These are phyloP conservation scores for Fragaria iinumae DNA, from an alignment of 306 rosid genomes.

Conservation along the genomic window DNA sequence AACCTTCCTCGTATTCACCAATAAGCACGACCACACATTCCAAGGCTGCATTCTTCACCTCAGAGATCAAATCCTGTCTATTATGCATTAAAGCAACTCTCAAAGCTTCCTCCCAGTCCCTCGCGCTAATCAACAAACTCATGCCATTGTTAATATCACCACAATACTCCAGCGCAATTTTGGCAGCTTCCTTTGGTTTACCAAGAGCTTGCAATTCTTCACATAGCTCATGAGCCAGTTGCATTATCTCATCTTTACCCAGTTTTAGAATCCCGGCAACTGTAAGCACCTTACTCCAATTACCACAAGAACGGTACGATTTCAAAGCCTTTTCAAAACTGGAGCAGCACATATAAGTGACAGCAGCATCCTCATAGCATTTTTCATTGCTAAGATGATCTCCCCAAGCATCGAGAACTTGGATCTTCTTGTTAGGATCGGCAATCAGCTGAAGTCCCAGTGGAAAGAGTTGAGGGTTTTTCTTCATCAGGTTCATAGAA, in stretches of 20 bases:
- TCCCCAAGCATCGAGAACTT: slow-evolving; percentile 94
- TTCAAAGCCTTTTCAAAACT: slow-evolving; percentile 81
- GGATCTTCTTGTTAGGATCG: slow-evolving; percentile 60
- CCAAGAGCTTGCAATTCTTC: slow-evolving; percentile 99
- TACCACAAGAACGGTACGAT: slow-evolving; percentile 69
- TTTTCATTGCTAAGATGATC: slow-evolving; percentile 75
- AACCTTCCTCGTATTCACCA: slow-evolving; percentile 78
- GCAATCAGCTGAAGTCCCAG: slow-evolving; percentile 79
- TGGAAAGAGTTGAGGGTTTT: slow-evolving; percentile 78
- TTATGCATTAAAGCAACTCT: slow-evolving; percentile 73
- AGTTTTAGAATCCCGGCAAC: slow-evolving; percentile 78
- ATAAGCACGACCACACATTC: slow-evolving; percentile 74
- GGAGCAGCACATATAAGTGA: slow-evolving; percentile 74
- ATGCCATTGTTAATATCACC: slow-evolving; percentile 57
- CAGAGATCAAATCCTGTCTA: slow-evolving; percentile 61
- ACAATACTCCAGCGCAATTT: slow-evolving; percentile 83
- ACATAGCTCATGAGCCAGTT: slow-evolving; percentile 78
- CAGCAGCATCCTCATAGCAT: slow-evolving; percentile 79
- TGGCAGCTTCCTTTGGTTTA: slow-evolving; percentile 92
- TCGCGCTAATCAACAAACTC: slow-evolving; percentile 57
- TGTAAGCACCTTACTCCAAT: slow-evolving; percentile 85
- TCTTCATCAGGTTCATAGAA: slow-evolving; percentile 72
- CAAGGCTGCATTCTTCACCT: slow-evolving; percentile 63
- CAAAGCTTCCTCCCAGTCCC: slow-evolving; percentile 88
- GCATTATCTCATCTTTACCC: slow-evolving; percentile 62